Percentiles rank a stretch among this genome's conserved stretches.
Evolutionary conservation across 2,329 filamentous ascomycete genomes (phyloP).

Genomic region (Hymenoscyphus fructigenus): DNA sequence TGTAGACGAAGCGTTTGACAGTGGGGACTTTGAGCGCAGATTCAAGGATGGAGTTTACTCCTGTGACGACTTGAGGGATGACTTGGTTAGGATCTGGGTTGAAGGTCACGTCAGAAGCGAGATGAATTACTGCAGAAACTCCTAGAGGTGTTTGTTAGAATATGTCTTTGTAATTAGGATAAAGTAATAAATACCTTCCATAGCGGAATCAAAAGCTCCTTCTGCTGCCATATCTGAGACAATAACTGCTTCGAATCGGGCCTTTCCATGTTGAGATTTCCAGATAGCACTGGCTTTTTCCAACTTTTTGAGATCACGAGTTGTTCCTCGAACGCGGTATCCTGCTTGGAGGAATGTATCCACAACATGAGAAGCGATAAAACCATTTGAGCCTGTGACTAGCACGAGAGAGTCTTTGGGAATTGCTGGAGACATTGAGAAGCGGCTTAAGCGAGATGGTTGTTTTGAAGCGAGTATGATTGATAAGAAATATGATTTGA

Average conservation of each 20-base stretch:
- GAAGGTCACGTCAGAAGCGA: constrained; percentile 39
- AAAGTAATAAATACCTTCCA: constrained; percentile 24
- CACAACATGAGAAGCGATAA: constrained; percentile 42
- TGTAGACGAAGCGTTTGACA: constrained; percentile 44
- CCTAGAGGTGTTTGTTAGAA: constrained; percentile 10
- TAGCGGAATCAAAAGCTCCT: constrained; percentile 32
- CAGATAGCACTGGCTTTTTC: not conserved
- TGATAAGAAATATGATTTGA: not conserved
- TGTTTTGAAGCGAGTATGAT: no score
- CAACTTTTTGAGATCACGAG: constrained; percentile 38
- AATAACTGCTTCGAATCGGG: constrained; percentile 36
- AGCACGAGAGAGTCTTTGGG: constrained; percentile 40
- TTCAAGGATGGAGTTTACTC: constrained; percentile 36
- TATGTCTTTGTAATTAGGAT: not conserved
- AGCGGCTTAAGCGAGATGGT: not conserved
- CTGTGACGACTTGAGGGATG: constrained; percentile 38
- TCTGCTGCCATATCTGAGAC: constrained; percentile 38
- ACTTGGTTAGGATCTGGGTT: constrained; percentile 41
- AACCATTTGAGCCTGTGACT: constrained; percentile 45
- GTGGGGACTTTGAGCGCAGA: constrained; percentile 36
- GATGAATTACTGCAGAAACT: constrained; percentile 40
- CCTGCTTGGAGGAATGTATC: constrained; percentile 41
- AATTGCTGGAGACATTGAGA: constrained; percentile 20
- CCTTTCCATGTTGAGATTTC: not conserved
- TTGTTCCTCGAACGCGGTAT: constrained; percentile 47